Evolutionary conservation across 306 rosid genomes (phyloP), one percentile per base, ranked within the genome.

Genomic region (Malus domestica): DNA sequence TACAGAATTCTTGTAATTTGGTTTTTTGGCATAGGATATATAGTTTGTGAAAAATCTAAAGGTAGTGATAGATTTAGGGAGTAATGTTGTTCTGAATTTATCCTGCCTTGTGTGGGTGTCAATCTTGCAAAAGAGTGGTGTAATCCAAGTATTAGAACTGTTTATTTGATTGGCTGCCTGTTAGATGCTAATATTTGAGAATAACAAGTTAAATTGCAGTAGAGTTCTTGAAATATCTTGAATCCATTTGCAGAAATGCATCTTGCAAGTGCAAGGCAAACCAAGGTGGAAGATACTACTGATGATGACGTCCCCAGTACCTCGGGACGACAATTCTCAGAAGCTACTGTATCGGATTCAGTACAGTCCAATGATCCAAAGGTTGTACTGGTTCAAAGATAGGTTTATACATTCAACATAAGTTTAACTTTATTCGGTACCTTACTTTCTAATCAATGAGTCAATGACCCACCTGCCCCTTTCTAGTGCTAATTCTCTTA

Each of bases 231-330:
- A 74, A 13, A 60, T 64, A 76, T 66, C 32, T 81, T 79, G 12
- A 23, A 49, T 74, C 60, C 30, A 69, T 80, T 35, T 70, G 74
- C 92, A 95, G 99, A 95, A 84, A 88, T 95, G 92, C 88, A 84
- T 55, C 99, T 95, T 82, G 87, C 99, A 14, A 78, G 83, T 80
- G 97, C 96, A 58, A 92, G 93, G 86, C 82, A 85, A 84, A 87
- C 89, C 2, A 95, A 89, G 86, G 85, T 82, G 20, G 99, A 95
- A 32, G 97, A 92, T 73, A 78, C 87, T 80, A 83, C 88, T 72
- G 99, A 95, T 71, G 99, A 92, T 82, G 99, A 95, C 62, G 76
- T 88, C 77, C 99, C 99, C 25, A 92, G 97, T 86, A 95, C 99
- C 54, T 95, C 97, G 0, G 99, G 99, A 81, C 83, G 99, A 88